These are phyloP conservation scores for Cryphonectria naterciae DNA, from an alignment of 2,329 filamentous ascomycete genomes.

Conservation along the genomic window DNA sequence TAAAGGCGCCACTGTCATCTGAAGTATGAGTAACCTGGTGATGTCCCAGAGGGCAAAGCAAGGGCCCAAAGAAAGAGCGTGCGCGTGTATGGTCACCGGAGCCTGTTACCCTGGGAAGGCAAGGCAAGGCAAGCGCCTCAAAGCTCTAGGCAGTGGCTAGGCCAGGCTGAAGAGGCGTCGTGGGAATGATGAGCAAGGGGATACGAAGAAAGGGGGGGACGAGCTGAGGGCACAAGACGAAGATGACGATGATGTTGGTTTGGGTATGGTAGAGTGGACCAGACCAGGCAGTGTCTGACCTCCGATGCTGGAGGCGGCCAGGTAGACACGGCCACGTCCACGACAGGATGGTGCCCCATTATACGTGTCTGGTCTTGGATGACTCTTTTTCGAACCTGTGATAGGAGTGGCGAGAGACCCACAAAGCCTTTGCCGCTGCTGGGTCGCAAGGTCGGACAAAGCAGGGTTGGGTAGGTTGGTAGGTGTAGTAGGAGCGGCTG, in stretches of 20 bases:
- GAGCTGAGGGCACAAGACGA: slow-evolving; percentile 10
- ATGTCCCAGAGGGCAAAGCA: slow-evolving; percentile 17
- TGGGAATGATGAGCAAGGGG: slow-evolving; percentile 4
- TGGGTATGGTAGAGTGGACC: slow-evolving; percentile 5
- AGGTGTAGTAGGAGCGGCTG: background rate
- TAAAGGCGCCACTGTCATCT: slow-evolving; percentile 23
- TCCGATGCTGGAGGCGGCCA: slow-evolving; percentile 27
- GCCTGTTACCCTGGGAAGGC: slow-evolving; percentile 17
- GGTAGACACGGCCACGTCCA: slow-evolving; percentile 27
- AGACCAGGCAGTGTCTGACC: slow-evolving; percentile 27
- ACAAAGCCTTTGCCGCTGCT: slow-evolving; percentile 29
- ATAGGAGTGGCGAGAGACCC: slow-evolving; percentile 29
- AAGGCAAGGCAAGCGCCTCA: slow-evolving; percentile 19
- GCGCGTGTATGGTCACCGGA: slow-evolving; percentile 25
- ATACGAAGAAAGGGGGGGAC: background rate
- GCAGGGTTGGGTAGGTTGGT: slow-evolving; percentile 7
- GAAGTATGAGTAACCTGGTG: slow-evolving; percentile 28
- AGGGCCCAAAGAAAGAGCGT: slow-evolving; percentile 7
- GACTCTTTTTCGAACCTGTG: slow-evolving; percentile 33
- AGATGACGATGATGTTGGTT: slow-evolving; percentile 19
- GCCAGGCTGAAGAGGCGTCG: slow-evolving; percentile 19
- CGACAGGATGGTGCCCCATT: slow-evolving; percentile 24
- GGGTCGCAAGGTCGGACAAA: slow-evolving; percentile 21
- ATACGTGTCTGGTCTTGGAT: slow-evolving; percentile 31
- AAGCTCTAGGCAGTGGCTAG: slow-evolving; percentile 26